Evolutionary conservation across 2,329 filamentous ascomycete species (phyloP).

Genomic region (Cytospora leucostoma): DNA sequence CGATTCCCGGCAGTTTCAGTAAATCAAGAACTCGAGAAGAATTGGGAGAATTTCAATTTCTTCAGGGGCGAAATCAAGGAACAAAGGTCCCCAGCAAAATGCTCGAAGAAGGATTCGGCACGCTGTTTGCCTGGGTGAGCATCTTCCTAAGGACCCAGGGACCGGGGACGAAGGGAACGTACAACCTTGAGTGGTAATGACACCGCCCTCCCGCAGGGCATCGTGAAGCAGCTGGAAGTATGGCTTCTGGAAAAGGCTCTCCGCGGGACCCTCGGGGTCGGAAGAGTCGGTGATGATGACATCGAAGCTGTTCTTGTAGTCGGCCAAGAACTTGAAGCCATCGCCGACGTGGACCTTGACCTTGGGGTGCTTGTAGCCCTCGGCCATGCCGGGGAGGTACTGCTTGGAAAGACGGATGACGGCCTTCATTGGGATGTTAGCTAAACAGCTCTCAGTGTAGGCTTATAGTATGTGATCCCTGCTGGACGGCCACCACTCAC

Average conservation of each 20-base stretch:
- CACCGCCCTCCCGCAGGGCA: conserved; percentile 90
- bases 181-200: conserved; percentile 99
- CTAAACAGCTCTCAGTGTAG: background rate
- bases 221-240: conserved; percentile 95
- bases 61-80: conserved; percentile 11
- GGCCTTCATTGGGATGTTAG: conserved; percentile 53
- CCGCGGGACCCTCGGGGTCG: conserved; percentile 94
- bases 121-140: conserved; percentile 35
- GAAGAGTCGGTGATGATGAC: conserved; percentile 99
- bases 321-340: conserved; percentile 96
- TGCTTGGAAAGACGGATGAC: conserved; percentile 98
- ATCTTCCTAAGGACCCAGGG: conserved; percentile 33
- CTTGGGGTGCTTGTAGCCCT: conserved; percentile 92
- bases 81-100: conserved; percentile 21
- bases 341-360: conserved; percentile 91
- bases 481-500: conserved; percentile 50
- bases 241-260: conserved; percentile 96
- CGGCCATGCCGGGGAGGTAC: conserved; percentile 92
- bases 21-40: background rate
- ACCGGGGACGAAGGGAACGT: conserved; percentile 69
- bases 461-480: background rate
- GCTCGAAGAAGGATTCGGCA: conserved; percentile 35
- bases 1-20: too few relatives aligned
- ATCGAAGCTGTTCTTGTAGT: conserved; percentile 96
- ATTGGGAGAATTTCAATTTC: conserved; percentile 3